Percentiles rank a stretch among this genome's conserved stretches.
Evolutionary conservation across 2,329 filamentous ascomycete genomes (phyloP).

Genomic region (Didymella glomerata): DNA sequence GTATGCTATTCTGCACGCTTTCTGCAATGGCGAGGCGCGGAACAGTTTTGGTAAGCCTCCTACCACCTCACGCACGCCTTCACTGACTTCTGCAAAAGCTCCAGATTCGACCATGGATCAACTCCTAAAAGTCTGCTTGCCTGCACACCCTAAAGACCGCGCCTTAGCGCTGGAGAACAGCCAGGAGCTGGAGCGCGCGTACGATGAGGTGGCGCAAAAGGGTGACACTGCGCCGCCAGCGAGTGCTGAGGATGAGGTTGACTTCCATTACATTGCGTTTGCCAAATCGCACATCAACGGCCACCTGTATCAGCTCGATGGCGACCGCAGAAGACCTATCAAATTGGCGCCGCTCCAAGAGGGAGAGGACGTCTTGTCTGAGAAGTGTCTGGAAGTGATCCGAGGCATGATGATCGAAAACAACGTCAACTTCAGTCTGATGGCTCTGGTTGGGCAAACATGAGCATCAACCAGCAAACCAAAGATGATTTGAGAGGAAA

Average conservation of each 20-base stretch:
- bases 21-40: constrained; percentile 77
- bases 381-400: constrained; percentile 33
- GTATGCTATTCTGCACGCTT: constrained; percentile 85
- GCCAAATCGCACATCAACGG: constrained; percentile 32
- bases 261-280: constrained; percentile 48
- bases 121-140: constrained; percentile 22
- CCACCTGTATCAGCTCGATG: constrained; percentile 44
- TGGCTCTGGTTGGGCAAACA: too few species aligned
- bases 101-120: constrained; percentile 23
- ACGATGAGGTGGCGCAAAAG: constrained; percentile 32
- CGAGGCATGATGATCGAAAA: constrained; percentile 30
- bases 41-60: constrained; percentile 63
- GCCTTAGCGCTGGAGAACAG: constrained; percentile 30
- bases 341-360: constrained; percentile 38
- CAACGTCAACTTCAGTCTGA: constrained; percentile 40
- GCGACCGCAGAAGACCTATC: constrained; percentile 42
- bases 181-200: constrained; percentile 38
- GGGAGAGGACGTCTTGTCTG: constrained; percentile 36
- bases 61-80: too few species aligned
- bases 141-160: constrained; percentile 24
- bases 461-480: not conserved
- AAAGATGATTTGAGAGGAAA: not conserved
- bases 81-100: constrained; percentile 22
- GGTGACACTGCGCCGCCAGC: constrained; percentile 39
- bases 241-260: constrained; percentile 44